phyloP scores from a whole-genome alignment of 306 rosid species.

The Oemleria cerasiformis region DNA sequence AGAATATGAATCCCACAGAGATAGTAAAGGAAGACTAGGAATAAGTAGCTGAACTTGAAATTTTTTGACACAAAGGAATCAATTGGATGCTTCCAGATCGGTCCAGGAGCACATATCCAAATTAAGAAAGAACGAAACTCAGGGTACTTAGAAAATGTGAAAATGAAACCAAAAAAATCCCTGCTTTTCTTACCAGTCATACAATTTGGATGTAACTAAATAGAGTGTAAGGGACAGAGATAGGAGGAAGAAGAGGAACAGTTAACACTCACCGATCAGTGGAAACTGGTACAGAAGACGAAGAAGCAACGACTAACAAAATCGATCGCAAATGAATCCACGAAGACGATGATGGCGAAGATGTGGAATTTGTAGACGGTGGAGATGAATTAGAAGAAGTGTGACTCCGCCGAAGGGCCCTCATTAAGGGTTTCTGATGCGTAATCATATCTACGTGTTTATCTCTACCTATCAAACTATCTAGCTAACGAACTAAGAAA shows the following conservation, averaged over 20 bases:
- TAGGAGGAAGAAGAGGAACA: slow-evolving; percentile 12
- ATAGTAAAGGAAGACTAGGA: slow-evolving; percentile 6
- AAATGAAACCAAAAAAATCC: background rate
- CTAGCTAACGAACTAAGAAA: background rate
- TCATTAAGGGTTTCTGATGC: slow-evolving; percentile 27
- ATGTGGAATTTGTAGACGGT: slow-evolving; percentile 20
- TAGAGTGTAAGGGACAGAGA: background rate
- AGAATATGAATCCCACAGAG: slow-evolving; percentile 20
- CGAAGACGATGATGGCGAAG: slow-evolving; percentile 18
- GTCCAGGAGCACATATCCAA: slow-evolving; percentile 7
- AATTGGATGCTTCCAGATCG: slow-evolving; percentile 18
- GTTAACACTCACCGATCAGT: slow-evolving; percentile 25
- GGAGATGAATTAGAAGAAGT: slow-evolving; percentile 28
- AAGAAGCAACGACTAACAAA: slow-evolving; percentile 26
- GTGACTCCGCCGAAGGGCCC: slow-evolving; percentile 28
- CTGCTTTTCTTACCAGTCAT: background rate
- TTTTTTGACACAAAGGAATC: slow-evolving; percentile 5
- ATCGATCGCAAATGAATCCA: slow-evolving; percentile 31
- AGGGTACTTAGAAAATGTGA: background rate
- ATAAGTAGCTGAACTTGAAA: slow-evolving; percentile 8
- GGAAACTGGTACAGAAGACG: slow-evolving; percentile 20
- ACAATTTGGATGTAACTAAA: slow-evolving; percentile 5
- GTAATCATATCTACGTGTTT: slow-evolving; percentile 16
- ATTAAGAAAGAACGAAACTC: background rate
- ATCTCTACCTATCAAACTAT: background rate